Evolutionary conservation across 1,284 basidiomycete genomes (phyloP), one percentile per base, ranked within the genome.

Genomic region (Porodaedalea pini): DNA sequence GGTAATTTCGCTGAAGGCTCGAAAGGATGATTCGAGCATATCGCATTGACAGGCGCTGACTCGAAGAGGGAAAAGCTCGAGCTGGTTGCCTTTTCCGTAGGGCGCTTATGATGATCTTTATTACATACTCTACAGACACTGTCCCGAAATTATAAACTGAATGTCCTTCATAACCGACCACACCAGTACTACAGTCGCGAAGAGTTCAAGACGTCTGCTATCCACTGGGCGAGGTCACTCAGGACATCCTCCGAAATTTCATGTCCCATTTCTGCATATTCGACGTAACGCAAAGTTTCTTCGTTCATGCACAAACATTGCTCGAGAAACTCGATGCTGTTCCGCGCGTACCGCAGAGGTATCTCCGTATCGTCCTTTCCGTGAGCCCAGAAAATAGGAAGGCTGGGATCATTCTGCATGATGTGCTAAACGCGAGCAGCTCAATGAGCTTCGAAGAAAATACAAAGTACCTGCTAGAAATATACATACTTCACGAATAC

Each of bases 301-400:
- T 60, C 56, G 5, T 68, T 62, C 31, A 71, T 62, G 11, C 64
- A 58, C n/a, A 74, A 54, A 6, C 59, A 58, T 6, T 69, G 56
- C 10, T 66, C 65, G 11, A 77, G 60, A 59, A 75, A 77, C 2
- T 61, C 48, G 8, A 69, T 63, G 6, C 68, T 69, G 49, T 74
- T 71, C 34, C 70, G 60, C 2, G 67, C 75, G 59, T 70, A 70
- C 1, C 66, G 64, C 2, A 71, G 49, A 1, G 76, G 75, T 17
- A 78, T 71, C 32, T 75, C 74, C 0, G 44, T 51, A 59, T 78
- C 76, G 2, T 63, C 61, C 45, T 55, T 65, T 13, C 76, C 76
- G 56, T 77, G 74, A 4, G 72, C 73, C 71, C 74, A 78, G 50
- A 78, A 69, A 2, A 78, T 68, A 0, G 75, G 75, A 5, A 75